Conservation (phyloP, 202 grass and related monocot genomes). For the Brachypodium distachyon region DNA sequence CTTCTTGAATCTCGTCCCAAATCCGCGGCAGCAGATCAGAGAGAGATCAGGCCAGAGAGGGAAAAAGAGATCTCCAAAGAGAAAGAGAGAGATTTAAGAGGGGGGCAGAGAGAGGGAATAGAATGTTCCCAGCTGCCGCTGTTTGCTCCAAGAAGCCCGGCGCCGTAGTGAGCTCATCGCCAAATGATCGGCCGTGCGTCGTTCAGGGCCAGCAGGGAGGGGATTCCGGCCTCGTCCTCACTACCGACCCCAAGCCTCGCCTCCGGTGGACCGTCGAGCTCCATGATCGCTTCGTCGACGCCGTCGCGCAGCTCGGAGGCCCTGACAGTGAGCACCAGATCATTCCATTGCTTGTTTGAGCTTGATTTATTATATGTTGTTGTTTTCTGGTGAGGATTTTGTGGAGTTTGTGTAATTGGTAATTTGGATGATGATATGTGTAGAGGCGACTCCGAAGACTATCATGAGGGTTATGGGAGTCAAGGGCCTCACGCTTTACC, state of each 20-base stretch:
- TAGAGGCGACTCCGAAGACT: conserved; percentile 98
- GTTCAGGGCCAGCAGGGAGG: too few species aligned
- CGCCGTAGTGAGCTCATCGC: conserved; percentile 31
- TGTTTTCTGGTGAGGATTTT: neutral
- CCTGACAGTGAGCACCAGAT: conserved; percentile 66
- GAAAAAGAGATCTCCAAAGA: conserved; percentile 30
- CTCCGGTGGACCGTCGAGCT: conserved; percentile 97
- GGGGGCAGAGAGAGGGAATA: conserved; percentile 27
- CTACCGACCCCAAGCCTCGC: conserved; percentile 98
- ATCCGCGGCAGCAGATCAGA: conserved; percentile 28
- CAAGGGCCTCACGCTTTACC: conserved; percentile 94
- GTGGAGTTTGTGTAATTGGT: conserved; percentile 9
- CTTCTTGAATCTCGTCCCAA: conserved; percentile 52
- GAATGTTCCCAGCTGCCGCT: conserved; percentile 66
- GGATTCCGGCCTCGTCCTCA: conserved; percentile 96
- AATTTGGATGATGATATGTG: neutral
- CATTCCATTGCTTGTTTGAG: neutral
- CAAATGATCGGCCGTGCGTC: conserved; percentile 69
- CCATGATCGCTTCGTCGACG: conserved; percentile 95
- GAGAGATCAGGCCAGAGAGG: conserved; percentile 23
- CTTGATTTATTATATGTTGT: neutral
- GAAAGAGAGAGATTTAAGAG: conserved; percentile 44
- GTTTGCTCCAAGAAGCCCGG: conserved; percentile 64
- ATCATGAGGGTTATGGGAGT: conserved; percentile 99
- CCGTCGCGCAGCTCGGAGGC: conserved; percentile 88